These are phyloP conservation scores for Metschnikowia peoriensis DNA, from an alignment of 805 yeast species.

Conservation along the genomic window DNA sequence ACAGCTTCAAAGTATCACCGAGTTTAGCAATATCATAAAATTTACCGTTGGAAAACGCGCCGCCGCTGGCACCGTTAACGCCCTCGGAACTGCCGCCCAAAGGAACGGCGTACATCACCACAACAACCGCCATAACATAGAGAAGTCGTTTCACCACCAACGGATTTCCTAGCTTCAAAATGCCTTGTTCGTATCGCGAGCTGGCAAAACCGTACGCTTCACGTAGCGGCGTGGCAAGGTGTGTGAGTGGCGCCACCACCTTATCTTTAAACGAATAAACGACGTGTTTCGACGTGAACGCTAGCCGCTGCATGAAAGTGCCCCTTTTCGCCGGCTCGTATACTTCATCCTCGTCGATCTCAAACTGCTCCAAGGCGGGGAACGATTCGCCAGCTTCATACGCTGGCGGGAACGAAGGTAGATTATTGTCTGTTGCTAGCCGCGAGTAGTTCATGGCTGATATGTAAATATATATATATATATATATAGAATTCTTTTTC, in stretches of 20 bases:
- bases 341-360: constrained; percentile 32
- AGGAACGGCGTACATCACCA: constrained; percentile 55
- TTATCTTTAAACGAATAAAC: constrained; percentile 36
- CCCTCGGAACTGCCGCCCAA: constrained; percentile 50
- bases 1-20: constrained; percentile 46
- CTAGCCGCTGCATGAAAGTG: constrained; percentile 36
- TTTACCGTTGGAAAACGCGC: constrained; percentile 49
- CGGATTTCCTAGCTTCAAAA: constrained; percentile 80
- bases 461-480: no score
- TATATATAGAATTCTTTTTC: no score
- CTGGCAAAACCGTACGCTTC: constrained; percentile 44
- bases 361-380: constrained; percentile 31
- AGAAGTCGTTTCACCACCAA: constrained; percentile 73
- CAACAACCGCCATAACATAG: constrained; percentile 66
- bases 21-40: constrained; percentile 61
- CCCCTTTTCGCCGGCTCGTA: constrained; percentile 20
- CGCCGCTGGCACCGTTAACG: constrained; percentile 39
- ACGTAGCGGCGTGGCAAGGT: constrained; percentile 50
- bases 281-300: constrained; percentile 31
- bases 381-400: constrained; percentile 1
- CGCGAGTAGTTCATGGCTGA: neutral
- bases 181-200: constrained; percentile 51
- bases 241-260: constrained; percentile 43
- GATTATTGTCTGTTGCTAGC: neutral
- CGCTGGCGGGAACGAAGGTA: constrained; percentile 13